Evolutionary conservation across 139 green algal species (phyloP), one percentile per base, ranked within the genome.

Genomic region (Astrephomene gubernaculifera): DNA sequence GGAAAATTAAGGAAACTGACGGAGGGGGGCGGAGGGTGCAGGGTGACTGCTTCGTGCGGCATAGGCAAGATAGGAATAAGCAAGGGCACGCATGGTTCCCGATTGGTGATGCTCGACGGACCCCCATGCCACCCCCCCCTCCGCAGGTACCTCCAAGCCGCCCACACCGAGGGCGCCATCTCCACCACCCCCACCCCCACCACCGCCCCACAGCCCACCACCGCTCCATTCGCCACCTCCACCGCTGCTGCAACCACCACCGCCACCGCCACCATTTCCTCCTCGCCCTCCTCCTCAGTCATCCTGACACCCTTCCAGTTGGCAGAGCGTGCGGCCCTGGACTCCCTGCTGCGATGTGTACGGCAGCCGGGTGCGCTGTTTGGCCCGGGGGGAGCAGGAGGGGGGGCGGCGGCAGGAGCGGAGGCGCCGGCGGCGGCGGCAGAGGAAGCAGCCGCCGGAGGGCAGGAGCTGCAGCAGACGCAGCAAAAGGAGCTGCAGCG

Each of bases 91-190:
- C n/a, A n/a, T n/a, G n/a, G n/a, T n/a, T n/a, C n/a, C n/a, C n/a
- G n/a, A n/a, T n/a, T n/a, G n/a, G n/a, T n/a, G n/a, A n/a, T n/a
- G n/a, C n/a, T n/a, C n/a, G n/a, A n/a, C n/a, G n/a, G n/a, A n/a
- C n/a, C n/a, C n/a, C n/a, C n/a, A n/a, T 17, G 12, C 49, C 49
- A 25, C 49, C 14, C 49, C 17, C 49, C 14, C 49, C 49, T 17
- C 33, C 33, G 57, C 68, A 75, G 68, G 68, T 75, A 75, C 68
- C 68, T 75, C 19, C 38, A 75, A 31, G 24, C 39, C 38, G 68
- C 38, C 21, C 36, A 75, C 38, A 24, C 38, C 14, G 36, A 75
- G 12, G 68, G 68, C 7, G 52, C 19, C 68, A 39, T 75, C 4
- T 1, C 68, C 27, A 6, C 22, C 19, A 24, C 57, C 57, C 14